phyloP scores from a whole-genome alignment of 805 yeast genomes.

The Kodamaea neixiangensis region DNA sequence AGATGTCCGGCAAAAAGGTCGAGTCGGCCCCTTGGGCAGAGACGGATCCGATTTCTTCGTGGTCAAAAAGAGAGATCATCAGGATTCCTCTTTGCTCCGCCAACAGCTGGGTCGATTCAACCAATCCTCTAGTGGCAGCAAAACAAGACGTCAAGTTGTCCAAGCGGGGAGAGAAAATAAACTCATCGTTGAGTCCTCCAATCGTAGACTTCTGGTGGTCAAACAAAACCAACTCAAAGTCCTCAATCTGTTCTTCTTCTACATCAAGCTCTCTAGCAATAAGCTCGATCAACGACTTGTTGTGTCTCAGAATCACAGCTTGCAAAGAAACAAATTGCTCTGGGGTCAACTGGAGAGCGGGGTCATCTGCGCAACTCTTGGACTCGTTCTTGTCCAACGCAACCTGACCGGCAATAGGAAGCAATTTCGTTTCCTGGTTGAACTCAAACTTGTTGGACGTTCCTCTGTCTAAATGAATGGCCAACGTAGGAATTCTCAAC shows the following conservation, averaged over 20 bases:
- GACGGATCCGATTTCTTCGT: constrained; percentile 92
- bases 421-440: constrained; percentile 82
- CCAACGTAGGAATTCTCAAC: constrained; percentile 89
- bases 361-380: constrained; percentile 49
- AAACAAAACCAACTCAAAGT: constrained; percentile 82
- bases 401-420: constrained; percentile 77
- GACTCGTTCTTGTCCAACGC: constrained; percentile 24
- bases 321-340: constrained; percentile 67
- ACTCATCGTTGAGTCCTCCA: constrained; percentile 91
- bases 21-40: constrained; percentile 98
- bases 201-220: constrained; percentile 82
- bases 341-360: constrained; percentile 46
- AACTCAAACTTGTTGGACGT: constrained; percentile 80
- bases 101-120: constrained; percentile 51
- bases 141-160: constrained; percentile 90
- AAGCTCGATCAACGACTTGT: constrained; percentile 63
- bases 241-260: constrained; percentile 64
- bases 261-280: constrained; percentile 68
- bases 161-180: constrained; percentile 85
- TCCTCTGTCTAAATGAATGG: constrained; percentile 84
- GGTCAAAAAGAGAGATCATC: constrained; percentile 84
- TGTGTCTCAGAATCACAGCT: constrained; percentile 72
- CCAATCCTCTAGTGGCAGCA: constrained; percentile 71
- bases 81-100: constrained; percentile 59
- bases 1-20: constrained; percentile 77